phyloP scores from a whole-genome alignment of 2,329 filamentous ascomycete species.

The Claviceps sp. region DNA sequence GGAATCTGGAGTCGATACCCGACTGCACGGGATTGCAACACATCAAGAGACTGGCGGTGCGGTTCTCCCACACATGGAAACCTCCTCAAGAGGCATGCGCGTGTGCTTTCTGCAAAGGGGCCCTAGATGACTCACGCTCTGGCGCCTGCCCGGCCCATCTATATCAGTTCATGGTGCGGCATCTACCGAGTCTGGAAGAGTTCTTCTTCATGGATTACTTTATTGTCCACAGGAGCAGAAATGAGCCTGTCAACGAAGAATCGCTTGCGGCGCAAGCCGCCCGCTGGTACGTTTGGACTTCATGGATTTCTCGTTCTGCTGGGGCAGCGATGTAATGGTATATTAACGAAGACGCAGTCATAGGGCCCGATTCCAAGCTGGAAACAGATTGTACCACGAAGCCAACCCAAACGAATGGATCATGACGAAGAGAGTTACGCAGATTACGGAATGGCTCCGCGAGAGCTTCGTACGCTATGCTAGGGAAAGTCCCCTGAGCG shows the following conservation, averaged over 20 bases:
- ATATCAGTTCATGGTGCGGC: slow-evolving; percentile 29
- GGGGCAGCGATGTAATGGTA: background rate
- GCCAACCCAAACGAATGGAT: slow-evolving; percentile 21
- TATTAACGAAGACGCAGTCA: background rate
- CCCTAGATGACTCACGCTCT: slow-evolving; percentile 14
- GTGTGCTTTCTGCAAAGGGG: slow-evolving; percentile 22
- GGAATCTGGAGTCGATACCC: slow-evolving; percentile 14
- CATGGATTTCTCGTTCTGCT: too few species aligned
- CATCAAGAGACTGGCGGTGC: slow-evolving; percentile 27
- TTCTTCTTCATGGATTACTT: slow-evolving; percentile 33
- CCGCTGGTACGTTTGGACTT: background rate
- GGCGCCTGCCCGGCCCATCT: slow-evolving; percentile 25
- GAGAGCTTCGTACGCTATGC: slow-evolving; percentile 24
- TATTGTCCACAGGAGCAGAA: slow-evolving; percentile 18
- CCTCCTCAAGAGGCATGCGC: slow-evolving; percentile 12
- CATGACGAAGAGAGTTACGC: slow-evolving; percentile 20
- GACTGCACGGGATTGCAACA: slow-evolving; percentile 17
- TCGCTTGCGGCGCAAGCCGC: background rate
- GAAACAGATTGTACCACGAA: slow-evolving; percentile 18
- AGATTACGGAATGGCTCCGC: slow-evolving; percentile 26
- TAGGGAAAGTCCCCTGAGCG: slow-evolving; percentile 18
- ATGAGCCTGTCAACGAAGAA: background rate
- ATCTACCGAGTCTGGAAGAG: slow-evolving; percentile 26
- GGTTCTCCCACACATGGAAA: slow-evolving; percentile 29
- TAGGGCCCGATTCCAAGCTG: slow-evolving; percentile 4